A percentile compares a stretch with the other conserved stretches of the same genome.
Conservation (phyloP, 2,329 filamentous ascomycete genomes). For the Chaetomium olivaceum region DNA sequence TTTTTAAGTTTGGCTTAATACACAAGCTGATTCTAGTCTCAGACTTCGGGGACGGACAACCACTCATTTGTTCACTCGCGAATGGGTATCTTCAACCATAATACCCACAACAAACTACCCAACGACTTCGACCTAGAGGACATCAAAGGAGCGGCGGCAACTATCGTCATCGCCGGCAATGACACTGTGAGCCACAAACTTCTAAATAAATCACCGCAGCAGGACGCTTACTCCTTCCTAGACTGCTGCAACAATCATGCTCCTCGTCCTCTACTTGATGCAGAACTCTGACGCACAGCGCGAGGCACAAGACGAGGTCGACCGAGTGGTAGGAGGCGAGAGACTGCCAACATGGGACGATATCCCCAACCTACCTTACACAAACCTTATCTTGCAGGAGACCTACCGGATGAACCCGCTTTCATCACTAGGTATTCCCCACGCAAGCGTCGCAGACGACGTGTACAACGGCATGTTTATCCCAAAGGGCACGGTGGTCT, state of each 20-base stretch:
- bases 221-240: not conserved
- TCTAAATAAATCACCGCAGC: not conserved
- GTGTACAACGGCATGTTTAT: constrained; percentile 47
- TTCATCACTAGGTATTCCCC: constrained; percentile 42
- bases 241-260: constrained; percentile 37
- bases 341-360: constrained; percentile 36
- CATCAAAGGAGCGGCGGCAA: constrained; percentile 36
- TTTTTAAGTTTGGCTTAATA: no score
- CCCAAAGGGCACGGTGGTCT: constrained; percentile 46
- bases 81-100: constrained; percentile 20
- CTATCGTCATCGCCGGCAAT: constrained; percentile 36
- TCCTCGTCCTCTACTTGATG: constrained; percentile 44
- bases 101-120: constrained; percentile 7
- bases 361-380: constrained; percentile 40
- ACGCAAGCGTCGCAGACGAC: constrained; percentile 44
- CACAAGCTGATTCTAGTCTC: not conserved
- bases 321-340: constrained; percentile 40
- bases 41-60: constrained; percentile 11
- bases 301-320: constrained; percentile 38
- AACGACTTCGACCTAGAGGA: constrained; percentile 33
- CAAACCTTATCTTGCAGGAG: constrained; percentile 40
- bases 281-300: constrained; percentile 44
- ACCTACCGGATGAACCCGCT: constrained; percentile 40
- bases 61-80: constrained; percentile 29
- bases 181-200: constrained; percentile 29